phyloP scores from a whole-genome alignment of 2,329 filamentous ascomycete species.

The Penicillium sp. region DNA sequence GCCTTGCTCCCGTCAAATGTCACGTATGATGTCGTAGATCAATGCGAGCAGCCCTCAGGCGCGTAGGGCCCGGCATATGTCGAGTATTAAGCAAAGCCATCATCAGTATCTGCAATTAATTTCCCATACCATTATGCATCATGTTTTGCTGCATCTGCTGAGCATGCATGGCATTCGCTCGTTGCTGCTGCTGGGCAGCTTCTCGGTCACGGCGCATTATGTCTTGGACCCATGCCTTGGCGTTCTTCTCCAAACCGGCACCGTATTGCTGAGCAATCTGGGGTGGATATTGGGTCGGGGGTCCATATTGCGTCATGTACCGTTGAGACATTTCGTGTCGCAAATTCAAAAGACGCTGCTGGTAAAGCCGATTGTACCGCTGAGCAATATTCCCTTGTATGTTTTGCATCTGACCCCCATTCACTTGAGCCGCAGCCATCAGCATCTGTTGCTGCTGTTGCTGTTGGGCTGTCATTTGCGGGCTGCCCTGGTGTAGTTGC shows the following conservation, averaged over 20 bases:
- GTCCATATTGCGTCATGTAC: constrained; percentile 41
- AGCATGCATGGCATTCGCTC: constrained; percentile 35
- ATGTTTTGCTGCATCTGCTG: constrained; percentile 46
- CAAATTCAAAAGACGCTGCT: constrained; percentile 37
- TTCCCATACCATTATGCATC: constrained; percentile 45
- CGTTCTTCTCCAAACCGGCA: constrained; percentile 38
- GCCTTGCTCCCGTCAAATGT: background rate
- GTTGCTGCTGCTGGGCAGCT: constrained; percentile 34
- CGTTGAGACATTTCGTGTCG: constrained; percentile 41
- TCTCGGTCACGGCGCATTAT: constrained; percentile 42
- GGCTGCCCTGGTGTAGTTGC: constrained; percentile 35
- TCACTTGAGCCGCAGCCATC: constrained; percentile 42
- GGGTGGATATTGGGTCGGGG: constrained; percentile 41
- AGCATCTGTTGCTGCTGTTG: constrained; percentile 41
- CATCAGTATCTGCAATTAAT: constrained; percentile 19
- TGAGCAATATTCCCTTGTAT: constrained; percentile 33
- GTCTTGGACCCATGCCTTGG: constrained; percentile 41
- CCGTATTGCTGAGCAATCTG: constrained; percentile 41
- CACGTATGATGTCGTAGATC: constrained; percentile 3
- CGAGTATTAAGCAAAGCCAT: background rate
- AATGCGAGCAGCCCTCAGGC: background rate
- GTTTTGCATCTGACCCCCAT: constrained; percentile 38
- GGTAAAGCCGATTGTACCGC: constrained; percentile 40
- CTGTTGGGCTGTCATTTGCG: constrained; percentile 37
- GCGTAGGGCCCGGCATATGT: background rate